Conservation (phyloP, 1,139 yeast species). For the Lodderomyces metapsilosis region DNA sequence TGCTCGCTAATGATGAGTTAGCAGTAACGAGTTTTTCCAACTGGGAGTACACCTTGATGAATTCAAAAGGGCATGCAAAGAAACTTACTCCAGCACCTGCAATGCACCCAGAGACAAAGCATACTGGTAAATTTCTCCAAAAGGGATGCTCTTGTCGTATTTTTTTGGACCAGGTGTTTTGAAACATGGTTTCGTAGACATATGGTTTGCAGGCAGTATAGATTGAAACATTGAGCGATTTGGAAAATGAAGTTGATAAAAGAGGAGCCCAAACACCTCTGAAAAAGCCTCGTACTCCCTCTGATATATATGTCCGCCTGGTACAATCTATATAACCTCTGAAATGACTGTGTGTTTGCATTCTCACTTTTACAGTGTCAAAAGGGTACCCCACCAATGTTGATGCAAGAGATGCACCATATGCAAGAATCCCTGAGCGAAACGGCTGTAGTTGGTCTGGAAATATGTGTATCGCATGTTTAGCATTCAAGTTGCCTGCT, state of each 20-base stretch:
- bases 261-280: slow-evolving; percentile 77
- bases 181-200: slow-evolving; percentile 32
- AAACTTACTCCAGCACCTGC: slow-evolving; percentile 67
- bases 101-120: slow-evolving; percentile 61
- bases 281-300: slow-evolving; percentile 71
- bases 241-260: slow-evolving; percentile 61
- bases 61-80: slow-evolving; percentile 84
- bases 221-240: slow-evolving; percentile 65
- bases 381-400: slow-evolving; percentile 80
- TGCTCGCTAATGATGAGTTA: slow-evolving; percentile 5
- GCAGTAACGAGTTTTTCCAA: slow-evolving; percentile 47
- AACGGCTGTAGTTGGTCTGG: slow-evolving; percentile 56
- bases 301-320: slow-evolving; percentile 51
- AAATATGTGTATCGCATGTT: slow-evolving; percentile 42
- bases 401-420: slow-evolving; percentile 62
- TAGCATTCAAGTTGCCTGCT: slow-evolving; percentile 39
- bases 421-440: slow-evolving; percentile 59
- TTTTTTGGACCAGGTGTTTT: slow-evolving; percentile 12
- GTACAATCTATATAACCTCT: slow-evolving; percentile 60
- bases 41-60: slow-evolving; percentile 80
- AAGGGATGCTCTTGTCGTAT: slow-evolving; percentile 33
- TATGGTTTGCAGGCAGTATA: slow-evolving; percentile 60
- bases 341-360: slow-evolving; percentile 72
- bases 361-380: slow-evolving; percentile 80
- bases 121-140: slow-evolving; percentile 59